phyloP scores from a whole-genome alignment of 257 asterid genomes.

The Solanum phureja region DNA sequence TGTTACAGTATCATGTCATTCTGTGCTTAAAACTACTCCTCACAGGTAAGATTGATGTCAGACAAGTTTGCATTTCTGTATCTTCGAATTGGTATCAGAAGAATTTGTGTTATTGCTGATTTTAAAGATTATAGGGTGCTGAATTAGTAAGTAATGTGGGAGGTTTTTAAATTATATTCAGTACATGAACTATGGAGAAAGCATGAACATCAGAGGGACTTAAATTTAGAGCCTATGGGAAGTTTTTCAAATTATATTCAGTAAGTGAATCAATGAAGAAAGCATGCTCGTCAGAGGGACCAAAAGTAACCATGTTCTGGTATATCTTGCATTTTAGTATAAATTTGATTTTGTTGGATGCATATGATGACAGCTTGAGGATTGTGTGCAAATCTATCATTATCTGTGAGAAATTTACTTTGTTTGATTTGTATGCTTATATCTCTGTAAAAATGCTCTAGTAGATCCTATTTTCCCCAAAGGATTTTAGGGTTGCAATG shows the following conservation, averaged over 20 bases:
- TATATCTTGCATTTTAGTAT: not conserved
- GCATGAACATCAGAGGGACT: not conserved
- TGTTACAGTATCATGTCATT: not conserved
- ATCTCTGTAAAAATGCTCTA: not conserved
- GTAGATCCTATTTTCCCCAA: not conserved
- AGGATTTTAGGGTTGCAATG: not conserved
- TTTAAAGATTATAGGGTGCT: not conserved
- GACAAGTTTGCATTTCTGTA: not conserved
- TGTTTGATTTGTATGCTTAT: not conserved
- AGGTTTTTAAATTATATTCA: not conserved
- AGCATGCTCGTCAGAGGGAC: not conserved
- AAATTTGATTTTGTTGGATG: not conserved
- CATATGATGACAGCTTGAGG: not conserved
- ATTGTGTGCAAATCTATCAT: not conserved
- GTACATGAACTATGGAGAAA: not conserved
- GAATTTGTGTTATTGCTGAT: not conserved
- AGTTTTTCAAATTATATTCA: not conserved
- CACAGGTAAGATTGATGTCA: not conserved
- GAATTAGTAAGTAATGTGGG: not conserved
- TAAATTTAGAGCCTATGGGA: not conserved
- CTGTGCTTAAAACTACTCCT: not conserved
- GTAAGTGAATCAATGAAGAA: not conserved
- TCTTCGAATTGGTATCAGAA: not conserved
- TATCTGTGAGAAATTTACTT: not conserved
- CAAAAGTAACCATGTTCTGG: not conserved